These are phyloP conservation scores for Endotrypanum monterogeii DNA, from an alignment of 208 protist species.

Conservation along the genomic window DNA sequence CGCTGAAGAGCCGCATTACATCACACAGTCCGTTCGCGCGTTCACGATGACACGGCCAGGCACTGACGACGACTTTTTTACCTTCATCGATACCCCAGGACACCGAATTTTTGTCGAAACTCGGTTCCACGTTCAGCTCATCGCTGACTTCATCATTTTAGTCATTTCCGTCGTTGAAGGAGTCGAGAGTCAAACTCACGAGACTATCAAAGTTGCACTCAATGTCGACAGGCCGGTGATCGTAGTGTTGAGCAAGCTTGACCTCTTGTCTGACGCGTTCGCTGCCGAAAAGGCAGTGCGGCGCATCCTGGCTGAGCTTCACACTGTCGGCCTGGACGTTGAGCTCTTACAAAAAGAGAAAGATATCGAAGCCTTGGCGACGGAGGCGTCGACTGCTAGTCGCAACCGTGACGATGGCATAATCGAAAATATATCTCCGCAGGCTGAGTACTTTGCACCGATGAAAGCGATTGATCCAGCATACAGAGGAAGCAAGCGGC, in stretches of 20 bases:
- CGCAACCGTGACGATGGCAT: not conserved
- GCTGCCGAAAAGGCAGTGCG: slow-evolving; percentile 43
- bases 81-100: slow-evolving; percentile 91
- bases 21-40: slow-evolving; percentile 77
- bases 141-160: slow-evolving; percentile 73
- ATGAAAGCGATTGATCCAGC: slow-evolving; percentile 71
- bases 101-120: slow-evolving; percentile 83
- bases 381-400: not conserved
- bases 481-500: slow-evolving; percentile 65
- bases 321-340: slow-evolving; percentile 72
- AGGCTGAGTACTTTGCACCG: slow-evolving; percentile 48
- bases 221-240: slow-evolving; percentile 86
- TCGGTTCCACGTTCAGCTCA: slow-evolving; percentile 73
- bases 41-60: slow-evolving; percentile 53
- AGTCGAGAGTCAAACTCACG: slow-evolving; percentile 82
- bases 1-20: slow-evolving; percentile 65
- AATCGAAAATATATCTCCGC: slow-evolving; percentile 2
- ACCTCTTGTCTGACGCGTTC: slow-evolving; percentile 70
- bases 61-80: slow-evolving; percentile 39
- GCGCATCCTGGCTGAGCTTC: slow-evolving; percentile 48
- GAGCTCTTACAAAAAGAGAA: slow-evolving; percentile 44
- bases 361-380: slow-evolving; percentile 36
- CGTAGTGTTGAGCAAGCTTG: slow-evolving; percentile 89
- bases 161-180: slow-evolving; percentile 85
- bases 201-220: slow-evolving; percentile 84